phyloP scores from a whole-genome alignment of 805 yeast species.

The Ogataea glucozyma region DNA sequence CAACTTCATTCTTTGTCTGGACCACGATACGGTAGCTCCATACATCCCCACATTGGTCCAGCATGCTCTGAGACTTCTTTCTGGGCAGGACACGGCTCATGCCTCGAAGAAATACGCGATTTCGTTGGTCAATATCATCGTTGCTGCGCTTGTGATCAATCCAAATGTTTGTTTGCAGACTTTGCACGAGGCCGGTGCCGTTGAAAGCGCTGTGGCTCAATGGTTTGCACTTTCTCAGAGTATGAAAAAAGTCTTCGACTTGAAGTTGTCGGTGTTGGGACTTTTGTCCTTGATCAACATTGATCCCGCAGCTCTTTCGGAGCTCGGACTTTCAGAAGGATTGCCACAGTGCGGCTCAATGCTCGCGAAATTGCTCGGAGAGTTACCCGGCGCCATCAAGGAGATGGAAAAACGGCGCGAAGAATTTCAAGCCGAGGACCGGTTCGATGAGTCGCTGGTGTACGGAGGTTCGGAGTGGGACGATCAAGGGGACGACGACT shows the following conservation, averaged over 20 bases:
- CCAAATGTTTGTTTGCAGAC: conserved; percentile 52
- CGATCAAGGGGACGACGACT: conserved; percentile 33
- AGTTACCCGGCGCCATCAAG: conserved; percentile 71
- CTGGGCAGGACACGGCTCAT: conserved; percentile 34
- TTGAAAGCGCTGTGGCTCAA: conserved; percentile 53
- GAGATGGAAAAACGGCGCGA: conserved; percentile 63
- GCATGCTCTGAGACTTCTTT: conserved; percentile 43
- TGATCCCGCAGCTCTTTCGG: conserved; percentile 21
- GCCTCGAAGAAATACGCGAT: conserved; percentile 37
- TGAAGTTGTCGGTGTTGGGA: conserved; percentile 74
- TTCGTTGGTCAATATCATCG: conserved; percentile 58
- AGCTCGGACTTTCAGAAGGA: conserved; percentile 33
- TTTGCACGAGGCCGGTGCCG: conserved; percentile 46
- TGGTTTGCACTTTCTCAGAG: conserved; percentile 65
- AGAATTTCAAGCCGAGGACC: conserved; percentile 45
- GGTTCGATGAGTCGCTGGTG: conserved; percentile 25
- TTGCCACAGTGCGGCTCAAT: conserved; percentile 52
- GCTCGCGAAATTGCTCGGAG: conserved; percentile 53
- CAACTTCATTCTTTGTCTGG: conserved; percentile 60
- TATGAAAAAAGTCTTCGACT: conserved; percentile 73
- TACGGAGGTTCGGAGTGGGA: conserved; percentile 32
- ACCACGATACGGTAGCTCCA: conserved; percentile 41
- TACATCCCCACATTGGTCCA: conserved; percentile 49
- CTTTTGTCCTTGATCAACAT: conserved; percentile 50
- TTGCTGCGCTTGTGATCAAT: conserved; percentile 65